These are phyloP conservation scores for Magnolia officinalis DNA, from an alignment of 164 flowering plant genomes.

Conservation along the genomic window DNA sequence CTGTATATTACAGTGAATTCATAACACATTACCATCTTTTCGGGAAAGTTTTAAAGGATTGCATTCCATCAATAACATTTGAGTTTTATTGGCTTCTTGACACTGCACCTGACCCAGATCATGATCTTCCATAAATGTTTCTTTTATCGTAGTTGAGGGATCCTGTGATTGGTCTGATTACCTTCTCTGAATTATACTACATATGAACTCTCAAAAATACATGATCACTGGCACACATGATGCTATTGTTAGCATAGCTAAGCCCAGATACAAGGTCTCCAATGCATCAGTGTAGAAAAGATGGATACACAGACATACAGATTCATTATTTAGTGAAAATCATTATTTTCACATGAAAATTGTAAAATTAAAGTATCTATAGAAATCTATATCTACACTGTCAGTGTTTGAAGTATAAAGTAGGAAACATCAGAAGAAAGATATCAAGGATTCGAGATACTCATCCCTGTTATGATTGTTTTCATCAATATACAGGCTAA, in stretches of 20 bases:
- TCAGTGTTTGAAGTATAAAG: no score
- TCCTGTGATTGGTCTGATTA: background rate
- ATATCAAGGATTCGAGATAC: background rate
- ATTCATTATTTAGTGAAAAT: background rate
- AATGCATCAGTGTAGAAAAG: no score
- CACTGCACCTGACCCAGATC: background rate
- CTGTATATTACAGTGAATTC: background rate
- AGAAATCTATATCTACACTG: background rate
- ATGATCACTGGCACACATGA: no score
- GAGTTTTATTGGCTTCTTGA: background rate
- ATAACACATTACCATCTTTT: no score
- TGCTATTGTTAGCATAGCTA: no score
- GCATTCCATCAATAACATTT: background rate
- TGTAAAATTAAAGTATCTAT: background rate
- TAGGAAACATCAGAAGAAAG: no score
- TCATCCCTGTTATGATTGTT: background rate
- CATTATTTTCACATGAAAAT: no score
- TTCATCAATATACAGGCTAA: constrained; percentile 9
- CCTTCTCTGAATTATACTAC: no score
- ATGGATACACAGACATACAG: background rate
- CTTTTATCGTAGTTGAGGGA: background rate
- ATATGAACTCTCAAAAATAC: no score
- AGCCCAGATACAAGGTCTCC: no score
- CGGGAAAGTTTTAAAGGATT: background rate
- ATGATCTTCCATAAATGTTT: no score